These are phyloP conservation scores for Fusarium sp. DNA, from an alignment of 2,329 filamentous ascomycete species.

Conservation along the genomic window DNA sequence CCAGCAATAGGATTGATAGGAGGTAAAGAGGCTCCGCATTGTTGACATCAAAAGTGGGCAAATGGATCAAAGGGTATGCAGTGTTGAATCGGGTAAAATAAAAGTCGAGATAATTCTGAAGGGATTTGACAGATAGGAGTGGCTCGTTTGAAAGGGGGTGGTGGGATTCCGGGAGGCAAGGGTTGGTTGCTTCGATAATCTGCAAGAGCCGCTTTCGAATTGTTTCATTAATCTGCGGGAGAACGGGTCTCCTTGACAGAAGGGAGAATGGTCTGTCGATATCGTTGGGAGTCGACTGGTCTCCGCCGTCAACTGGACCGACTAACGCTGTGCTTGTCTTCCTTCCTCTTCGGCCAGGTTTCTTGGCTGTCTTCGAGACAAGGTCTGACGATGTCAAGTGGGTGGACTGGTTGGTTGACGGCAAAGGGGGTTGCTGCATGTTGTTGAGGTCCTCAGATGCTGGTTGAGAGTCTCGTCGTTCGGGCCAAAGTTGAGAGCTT, in stretches of 20 bases:
- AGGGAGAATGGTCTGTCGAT: constrained; percentile 45
- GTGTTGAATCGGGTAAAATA: constrained; percentile 71
- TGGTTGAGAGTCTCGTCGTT: constrained; percentile 1
- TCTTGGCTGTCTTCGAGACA: neutral
- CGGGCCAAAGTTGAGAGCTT: constrained; percentile 31
- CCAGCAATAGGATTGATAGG: constrained; percentile 66
- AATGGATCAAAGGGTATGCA: constrained; percentile 68
- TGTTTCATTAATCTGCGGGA: constrained; percentile 51
- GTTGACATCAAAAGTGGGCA: constrained; percentile 65
- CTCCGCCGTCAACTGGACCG: neutral
- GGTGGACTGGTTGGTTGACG: neutral
- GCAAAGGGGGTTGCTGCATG: neutral
- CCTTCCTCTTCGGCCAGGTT: neutral
- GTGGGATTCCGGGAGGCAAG: constrained; percentile 55
- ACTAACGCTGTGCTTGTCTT: neutral
- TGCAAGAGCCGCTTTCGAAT: constrained; percentile 54
- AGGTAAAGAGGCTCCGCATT: constrained; percentile 63
- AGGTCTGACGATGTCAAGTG: neutral
- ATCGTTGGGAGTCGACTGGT: constrained; percentile 9
- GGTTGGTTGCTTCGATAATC: constrained; percentile 61
- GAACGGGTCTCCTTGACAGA: constrained; percentile 19
- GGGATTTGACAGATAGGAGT: constrained; percentile 58
- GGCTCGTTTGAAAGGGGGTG: constrained; percentile 56
- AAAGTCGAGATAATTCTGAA: constrained; percentile 67
- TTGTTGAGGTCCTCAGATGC: neutral